Evolutionary conservation across 139 green algal species (phyloP).

Genomic region (Edaphochlamys debaryana): DNA sequence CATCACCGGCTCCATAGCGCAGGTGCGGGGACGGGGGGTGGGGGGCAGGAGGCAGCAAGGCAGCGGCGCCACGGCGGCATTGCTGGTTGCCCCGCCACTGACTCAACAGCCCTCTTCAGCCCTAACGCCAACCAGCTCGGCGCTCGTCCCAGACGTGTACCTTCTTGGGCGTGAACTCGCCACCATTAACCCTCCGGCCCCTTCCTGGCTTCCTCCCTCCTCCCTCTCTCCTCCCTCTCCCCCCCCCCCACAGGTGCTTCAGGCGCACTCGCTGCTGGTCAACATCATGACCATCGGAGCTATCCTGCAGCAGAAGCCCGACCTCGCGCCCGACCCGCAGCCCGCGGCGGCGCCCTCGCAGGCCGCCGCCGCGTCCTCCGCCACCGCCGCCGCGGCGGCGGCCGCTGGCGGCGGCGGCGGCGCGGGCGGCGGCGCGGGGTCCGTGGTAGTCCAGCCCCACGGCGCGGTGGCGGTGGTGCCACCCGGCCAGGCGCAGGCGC

Average conservation of each 20-base stretch:
- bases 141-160: no score
- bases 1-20: conserved; percentile 27
- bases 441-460: not conserved
- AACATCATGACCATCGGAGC: conserved; percentile 41
- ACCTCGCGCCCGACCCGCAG: conserved; percentile 28
- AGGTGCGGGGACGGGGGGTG: not conserved
- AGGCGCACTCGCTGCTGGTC: conserved; percentile 34
- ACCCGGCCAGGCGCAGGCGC: not conserved
- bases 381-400: not conserved
- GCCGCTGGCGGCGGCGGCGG: not conserved
- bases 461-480: not conserved
- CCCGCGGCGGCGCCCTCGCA: not conserved
- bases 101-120: no score
- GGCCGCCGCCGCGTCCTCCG: not conserved
- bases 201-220: no score
- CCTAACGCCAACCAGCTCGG: no score
- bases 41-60: no score
- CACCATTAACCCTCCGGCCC: no score
- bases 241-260: conserved; percentile 30
- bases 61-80: no score
- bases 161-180: no score
- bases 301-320: conserved; percentile 41
- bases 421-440: not conserved
- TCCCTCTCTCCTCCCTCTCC: no score
- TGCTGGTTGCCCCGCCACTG: no score